Conservation (phyloP, 2,329 filamentous ascomycete genomes). For the Alternaria viburni region DNA sequence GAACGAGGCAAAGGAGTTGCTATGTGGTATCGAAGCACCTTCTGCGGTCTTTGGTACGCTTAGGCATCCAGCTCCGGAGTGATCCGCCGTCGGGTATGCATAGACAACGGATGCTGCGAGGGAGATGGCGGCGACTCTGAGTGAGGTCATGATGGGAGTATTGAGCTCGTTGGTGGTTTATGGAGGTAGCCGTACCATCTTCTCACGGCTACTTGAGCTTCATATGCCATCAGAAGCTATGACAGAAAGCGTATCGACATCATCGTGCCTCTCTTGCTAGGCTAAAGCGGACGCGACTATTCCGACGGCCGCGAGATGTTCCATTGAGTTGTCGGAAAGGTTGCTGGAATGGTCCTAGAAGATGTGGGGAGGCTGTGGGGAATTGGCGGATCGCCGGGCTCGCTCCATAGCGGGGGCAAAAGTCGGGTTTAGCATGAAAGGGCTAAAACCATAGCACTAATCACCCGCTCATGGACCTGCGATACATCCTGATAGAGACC, state of each 20-base stretch:
- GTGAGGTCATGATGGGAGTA: background rate
- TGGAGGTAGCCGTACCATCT: background rate
- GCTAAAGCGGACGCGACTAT: background rate
- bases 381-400: slow-evolving; percentile 1
- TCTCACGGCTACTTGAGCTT: background rate
- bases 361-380: slow-evolving; percentile 5
- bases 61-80: background rate
- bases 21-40: slow-evolving; percentile 14
- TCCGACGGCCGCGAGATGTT: slow-evolving; percentile 7
- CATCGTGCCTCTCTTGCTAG: background rate
- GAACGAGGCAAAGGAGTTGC: slow-evolving; percentile 17
- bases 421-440: background rate
- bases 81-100: background rate
- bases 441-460: background rate
- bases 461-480: background rate
- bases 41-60: slow-evolving; percentile 7
- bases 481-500: background rate
- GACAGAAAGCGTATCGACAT: background rate
- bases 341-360: background rate
- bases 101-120: background rate
- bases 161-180: background rate
- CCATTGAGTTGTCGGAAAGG: background rate
- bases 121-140: background rate
- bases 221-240: background rate
- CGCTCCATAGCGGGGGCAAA: background rate